Evolutionary conservation across 805 yeast species (phyloP).

Genomic region (Candida railenensis): DNA sequence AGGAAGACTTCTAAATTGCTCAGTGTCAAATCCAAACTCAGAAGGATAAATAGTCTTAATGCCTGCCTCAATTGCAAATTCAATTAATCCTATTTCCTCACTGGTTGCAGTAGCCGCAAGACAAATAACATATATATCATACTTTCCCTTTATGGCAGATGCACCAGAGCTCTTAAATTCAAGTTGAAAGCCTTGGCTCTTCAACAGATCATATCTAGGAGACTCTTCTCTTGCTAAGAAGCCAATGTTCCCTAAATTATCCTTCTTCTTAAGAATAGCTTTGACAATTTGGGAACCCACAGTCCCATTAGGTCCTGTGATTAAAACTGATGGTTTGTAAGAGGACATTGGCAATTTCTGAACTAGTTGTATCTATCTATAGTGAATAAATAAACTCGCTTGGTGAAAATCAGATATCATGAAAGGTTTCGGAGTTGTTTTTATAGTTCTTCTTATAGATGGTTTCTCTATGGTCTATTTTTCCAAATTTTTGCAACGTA

Average conservation of each 20-base stretch:
- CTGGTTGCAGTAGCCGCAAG: not conserved
- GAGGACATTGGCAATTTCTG: not conserved
- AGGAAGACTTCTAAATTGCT: not conserved
- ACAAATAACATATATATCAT: not conserved
- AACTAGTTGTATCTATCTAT: too few species aligned
- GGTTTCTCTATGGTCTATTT: too few species aligned
- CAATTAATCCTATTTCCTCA: not conserved
- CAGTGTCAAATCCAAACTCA: constrained; percentile 1
- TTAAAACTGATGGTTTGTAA: constrained; percentile 1
- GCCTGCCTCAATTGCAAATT: constrained; percentile 1
- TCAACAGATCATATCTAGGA: not conserved
- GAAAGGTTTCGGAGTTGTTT: too few species aligned
- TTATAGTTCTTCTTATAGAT: too few species aligned
- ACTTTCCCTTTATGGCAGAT: not conserved
- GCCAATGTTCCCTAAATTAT: not conserved
- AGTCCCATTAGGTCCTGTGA: constrained; percentile 1
- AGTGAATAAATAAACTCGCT: too few species aligned
- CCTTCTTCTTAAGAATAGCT: not conserved
- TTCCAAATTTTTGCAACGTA: too few species aligned
- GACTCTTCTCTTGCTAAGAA: not conserved
- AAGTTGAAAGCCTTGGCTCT: not conserved
- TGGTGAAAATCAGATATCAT: too few species aligned
- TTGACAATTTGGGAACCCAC: not conserved
- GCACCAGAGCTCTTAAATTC: not conserved
- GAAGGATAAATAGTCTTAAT: constrained; percentile 1